Evolutionary conservation across 2,329 filamentous ascomycete species (phyloP), one percentile per base, ranked within the genome.

Genomic region (Coniochaeta sp.): DNA sequence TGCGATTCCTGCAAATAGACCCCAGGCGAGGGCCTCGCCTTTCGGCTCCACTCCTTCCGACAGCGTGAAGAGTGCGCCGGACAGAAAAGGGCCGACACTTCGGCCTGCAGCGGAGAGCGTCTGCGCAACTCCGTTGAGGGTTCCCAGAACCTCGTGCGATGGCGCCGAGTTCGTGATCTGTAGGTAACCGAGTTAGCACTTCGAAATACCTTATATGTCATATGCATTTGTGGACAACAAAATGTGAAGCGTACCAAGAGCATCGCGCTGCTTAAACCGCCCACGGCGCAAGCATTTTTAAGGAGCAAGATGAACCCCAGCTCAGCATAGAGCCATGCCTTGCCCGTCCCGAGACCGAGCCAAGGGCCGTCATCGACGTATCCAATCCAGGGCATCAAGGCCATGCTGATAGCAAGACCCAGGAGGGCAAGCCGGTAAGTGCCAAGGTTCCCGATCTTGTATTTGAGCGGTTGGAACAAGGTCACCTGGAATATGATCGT

Each of bases 131-230:
- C 95, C 95, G 69, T 99, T 97, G 28, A 99, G 81, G 0, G 91
- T 92, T 3, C 95, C 95, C 0, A 99, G 82, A 0, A 90, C 92
- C 5, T 89, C 87, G 72, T 93, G 85, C 8, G 93, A 91, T 0
- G 92, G 90, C 0, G 92, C 91, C 1, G 90, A 96, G 68, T 99
- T 99, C 40, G 92, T 98, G 65, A 99, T 93, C 90, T 93, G 63
- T 16, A 42, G 16, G 32, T n/a, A n/a, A n/a, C n/a, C 24, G 38
- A 26, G 58, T 47, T n/a, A 38, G 28, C 42, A 24, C n/a, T 58
- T 34, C 34, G 34, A 38, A 4, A 38, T 14, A 14, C 34, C 34
- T n/a, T 19, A 19, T 2, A 16, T 5, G 5, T 4, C 16, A 4
- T 17, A n/a, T 17, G 10, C 5, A n/a, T n/a, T n/a, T n/a, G n/a